Evolutionary conservation across 2,329 filamentous ascomycete genomes (phyloP).

Genomic region (Penicillium hesseltinei): DNA sequence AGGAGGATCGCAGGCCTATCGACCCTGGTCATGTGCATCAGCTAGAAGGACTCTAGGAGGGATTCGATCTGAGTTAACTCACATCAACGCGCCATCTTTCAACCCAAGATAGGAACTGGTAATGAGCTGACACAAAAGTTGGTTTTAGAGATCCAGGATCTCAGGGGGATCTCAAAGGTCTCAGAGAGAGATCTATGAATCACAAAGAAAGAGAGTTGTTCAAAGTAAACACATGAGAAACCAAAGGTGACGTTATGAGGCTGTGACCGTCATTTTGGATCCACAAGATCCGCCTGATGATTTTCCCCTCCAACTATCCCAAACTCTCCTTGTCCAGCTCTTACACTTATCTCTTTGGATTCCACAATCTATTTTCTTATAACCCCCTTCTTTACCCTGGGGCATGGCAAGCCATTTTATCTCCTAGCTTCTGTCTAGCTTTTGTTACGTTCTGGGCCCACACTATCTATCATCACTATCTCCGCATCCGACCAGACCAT

Average conservation of each 20-base stretch:
- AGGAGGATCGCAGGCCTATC: not conserved
- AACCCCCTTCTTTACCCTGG: not conserved
- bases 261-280: constrained; percentile 1
- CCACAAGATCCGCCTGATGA: constrained; percentile 7
- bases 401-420: not conserved
- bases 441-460: not conserved
- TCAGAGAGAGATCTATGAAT: not conserved
- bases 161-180: not conserved
- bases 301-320: constrained; percentile 1
- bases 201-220: not conserved
- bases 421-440: constrained; percentile 1
- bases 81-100: constrained; percentile 9
- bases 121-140: not conserved
- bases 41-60: not conserved
- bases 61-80: not conserved
- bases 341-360: not conserved
- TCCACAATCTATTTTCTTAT: not conserved
- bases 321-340: not conserved
- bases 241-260: constrained; percentile 6
- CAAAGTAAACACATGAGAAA: not conserved
- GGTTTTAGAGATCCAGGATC: not conserved
- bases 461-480: not conserved
- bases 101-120: not conserved
- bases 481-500: not conserved
- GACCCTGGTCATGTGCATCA: constrained; percentile 3